These are phyloP conservation scores for Silene conica DNA, from an alignment of 148 eudicot genomes.

Conservation along the genomic window DNA sequence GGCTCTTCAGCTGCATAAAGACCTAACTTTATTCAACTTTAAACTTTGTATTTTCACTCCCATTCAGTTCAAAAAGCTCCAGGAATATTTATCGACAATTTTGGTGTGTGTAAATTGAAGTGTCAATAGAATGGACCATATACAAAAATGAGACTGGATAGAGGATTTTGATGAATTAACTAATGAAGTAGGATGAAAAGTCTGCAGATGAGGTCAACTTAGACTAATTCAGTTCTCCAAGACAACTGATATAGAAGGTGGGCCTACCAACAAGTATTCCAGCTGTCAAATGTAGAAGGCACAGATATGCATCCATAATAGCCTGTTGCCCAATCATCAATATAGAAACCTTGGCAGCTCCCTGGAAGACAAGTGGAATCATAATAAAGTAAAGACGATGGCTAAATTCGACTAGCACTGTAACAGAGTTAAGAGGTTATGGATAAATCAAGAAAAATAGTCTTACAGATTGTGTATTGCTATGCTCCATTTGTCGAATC, in stretches of 20 bases:
- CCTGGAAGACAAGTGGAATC: slow-evolving; percentile 37
- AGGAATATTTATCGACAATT: not conserved
- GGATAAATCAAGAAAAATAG: not conserved
- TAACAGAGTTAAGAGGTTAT: not conserved
- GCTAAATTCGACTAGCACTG: slow-evolving; percentile 6
- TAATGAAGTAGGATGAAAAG: not conserved
- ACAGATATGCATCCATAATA: slow-evolving; percentile 98
- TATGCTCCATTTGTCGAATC: slow-evolving; percentile 98
- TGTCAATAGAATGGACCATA: not conserved
- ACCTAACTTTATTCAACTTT: no score
- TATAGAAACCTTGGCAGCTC: slow-evolving; percentile 98
- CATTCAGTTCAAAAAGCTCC: not conserved
- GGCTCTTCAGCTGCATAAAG: no score
- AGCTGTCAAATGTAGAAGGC: slow-evolving; percentile 93
- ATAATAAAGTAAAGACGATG: slow-evolving; percentile 1
- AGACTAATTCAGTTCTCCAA: not conserved
- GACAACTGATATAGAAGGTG: not conserved
- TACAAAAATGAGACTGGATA: not conserved
- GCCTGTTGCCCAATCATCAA: slow-evolving; percentile 95
- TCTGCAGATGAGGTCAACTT: not conserved
- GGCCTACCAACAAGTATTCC: slow-evolving; percentile 92
- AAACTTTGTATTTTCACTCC: not conserved
- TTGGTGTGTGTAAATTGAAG: not conserved
- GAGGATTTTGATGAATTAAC: not conserved
- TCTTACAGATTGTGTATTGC: slow-evolving; percentile 97